A percentile compares a stretch with the other conserved stretches of the same genome.
Evolutionary conservation across 2,329 filamentous ascomycete species (phyloP).

Genomic region (Plenodomus tracheiphilus): DNA sequence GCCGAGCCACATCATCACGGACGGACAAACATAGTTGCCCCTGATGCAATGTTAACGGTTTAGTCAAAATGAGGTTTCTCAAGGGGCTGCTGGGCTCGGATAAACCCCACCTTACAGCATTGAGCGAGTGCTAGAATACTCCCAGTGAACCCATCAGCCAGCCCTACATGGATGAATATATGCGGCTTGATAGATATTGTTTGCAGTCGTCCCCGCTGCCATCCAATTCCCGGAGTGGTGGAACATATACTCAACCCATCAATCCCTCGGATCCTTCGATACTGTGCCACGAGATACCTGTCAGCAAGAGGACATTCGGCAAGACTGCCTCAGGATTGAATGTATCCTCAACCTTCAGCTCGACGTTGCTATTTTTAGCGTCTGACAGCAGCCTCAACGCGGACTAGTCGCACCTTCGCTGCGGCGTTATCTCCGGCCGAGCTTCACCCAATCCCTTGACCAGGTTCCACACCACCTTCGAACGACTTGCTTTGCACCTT

Average conservation of each 20-base stretch:
- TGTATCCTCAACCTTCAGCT: conserved; percentile 11
- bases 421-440: conserved; percentile 7
- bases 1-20: background rate
- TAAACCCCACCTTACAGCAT: background rate
- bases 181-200: background rate
- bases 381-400: conserved; percentile 9
- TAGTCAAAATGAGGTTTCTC: too few species aligned
- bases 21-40: background rate
- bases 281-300: background rate
- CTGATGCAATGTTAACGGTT: background rate
- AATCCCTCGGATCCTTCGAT: background rate
- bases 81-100: background rate
- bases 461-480: background rate
- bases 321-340: background rate
- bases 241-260: background rate
- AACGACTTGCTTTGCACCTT: background rate
- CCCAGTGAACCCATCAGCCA: background rate
- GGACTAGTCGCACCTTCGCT: conserved; percentile 3
- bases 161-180: background rate
- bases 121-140: background rate
- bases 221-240: background rate
- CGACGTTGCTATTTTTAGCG: conserved; percentile 19
- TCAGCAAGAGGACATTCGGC: background rate
- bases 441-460: conserved; percentile 8
- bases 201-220: background rate